These are phyloP conservation scores for Zygoascus sp. DNA, from an alignment of 1,139 yeast species.

Conservation along the genomic window DNA sequence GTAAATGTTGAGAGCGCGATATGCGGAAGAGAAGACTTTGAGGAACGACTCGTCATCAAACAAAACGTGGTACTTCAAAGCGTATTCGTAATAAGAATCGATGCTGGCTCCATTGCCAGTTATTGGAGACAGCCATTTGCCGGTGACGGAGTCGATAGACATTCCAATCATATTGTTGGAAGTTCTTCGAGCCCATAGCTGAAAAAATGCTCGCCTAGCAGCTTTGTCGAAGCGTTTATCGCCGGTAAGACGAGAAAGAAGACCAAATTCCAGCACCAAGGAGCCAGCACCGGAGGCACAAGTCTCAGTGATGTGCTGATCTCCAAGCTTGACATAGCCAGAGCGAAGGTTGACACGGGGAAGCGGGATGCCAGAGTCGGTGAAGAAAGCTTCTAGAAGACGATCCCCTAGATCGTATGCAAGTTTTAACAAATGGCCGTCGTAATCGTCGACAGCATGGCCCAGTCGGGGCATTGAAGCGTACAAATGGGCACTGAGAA, in stretches of 20 bases:
- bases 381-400: slow-evolving; percentile 62
- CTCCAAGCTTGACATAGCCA: slow-evolving; percentile 43
- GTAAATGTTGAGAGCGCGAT: slow-evolving; percentile 51
- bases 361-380: slow-evolving; percentile 54
- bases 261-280: slow-evolving; percentile 71
- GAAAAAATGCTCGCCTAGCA: slow-evolving; percentile 60
- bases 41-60: slow-evolving; percentile 63
- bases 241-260: slow-evolving; percentile 67
- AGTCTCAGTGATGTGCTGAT: slow-evolving; percentile 47
- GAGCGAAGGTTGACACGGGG: slow-evolving; percentile 63
- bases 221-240: slow-evolving; percentile 65
- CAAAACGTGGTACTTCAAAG: slow-evolving; percentile 68
- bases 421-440: slow-evolving; percentile 62
- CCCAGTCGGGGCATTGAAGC: slow-evolving; percentile 55
- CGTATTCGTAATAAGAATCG: slow-evolving; percentile 91
- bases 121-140: slow-evolving; percentile 53
- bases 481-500: slow-evolving; percentile 71
- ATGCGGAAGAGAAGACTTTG: slow-evolving; percentile 56
- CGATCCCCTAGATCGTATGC: slow-evolving; percentile 72
- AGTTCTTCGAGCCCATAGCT: slow-evolving; percentile 66
- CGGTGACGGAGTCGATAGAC: slow-evolving; percentile 62
- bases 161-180: slow-evolving; percentile 65
- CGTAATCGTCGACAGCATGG: slow-evolving; percentile 46
- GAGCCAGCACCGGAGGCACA: slow-evolving; percentile 87
- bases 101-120: slow-evolving; percentile 89